Percentiles rank a stretch among this genome's conserved stretches.
These are phyloP conservation scores for Globisporangium alternatum DNA, from an alignment of 352 stramenopile species.

Conservation along the genomic window DNA sequence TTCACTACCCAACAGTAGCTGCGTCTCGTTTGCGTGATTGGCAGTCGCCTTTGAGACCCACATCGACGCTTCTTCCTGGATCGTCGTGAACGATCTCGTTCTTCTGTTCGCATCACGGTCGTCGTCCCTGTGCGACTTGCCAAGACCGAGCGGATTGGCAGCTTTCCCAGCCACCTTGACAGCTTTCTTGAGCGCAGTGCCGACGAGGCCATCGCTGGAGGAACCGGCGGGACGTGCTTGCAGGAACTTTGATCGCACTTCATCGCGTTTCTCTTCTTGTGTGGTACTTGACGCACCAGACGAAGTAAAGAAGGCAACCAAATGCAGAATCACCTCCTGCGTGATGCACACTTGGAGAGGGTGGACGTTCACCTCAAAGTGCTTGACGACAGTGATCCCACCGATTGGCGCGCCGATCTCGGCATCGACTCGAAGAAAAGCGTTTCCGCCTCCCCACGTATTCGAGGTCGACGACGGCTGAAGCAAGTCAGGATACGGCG, in stretches of 20 bases:
- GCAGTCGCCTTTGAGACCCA: conserved; percentile 35
- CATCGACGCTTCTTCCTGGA: conserved; percentile 41
- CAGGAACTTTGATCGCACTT: conserved; percentile 67
- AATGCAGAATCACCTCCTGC: conserved; percentile 71
- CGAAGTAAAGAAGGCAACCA: conserved; percentile 58
- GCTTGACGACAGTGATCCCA: conserved; percentile 62
- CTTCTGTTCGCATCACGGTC: not conserved
- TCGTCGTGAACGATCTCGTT: conserved; percentile 11
- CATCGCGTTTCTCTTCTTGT: conserved; percentile 52
- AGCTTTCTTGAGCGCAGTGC: conserved; percentile 53
- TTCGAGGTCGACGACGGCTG: conserved; percentile 34
- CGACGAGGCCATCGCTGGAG: conserved; percentile 33
- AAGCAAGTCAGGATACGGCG: conserved; percentile 72
- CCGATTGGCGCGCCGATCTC: conserved; percentile 64
- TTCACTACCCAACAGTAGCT: conserved; percentile 17
- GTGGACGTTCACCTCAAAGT: conserved; percentile 86
- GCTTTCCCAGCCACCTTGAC: conserved; percentile 64
- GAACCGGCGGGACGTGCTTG: conserved; percentile 25
- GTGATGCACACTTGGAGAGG: conserved; percentile 85
- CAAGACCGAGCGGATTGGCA: conserved; percentile 47
- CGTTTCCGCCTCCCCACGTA: conserved; percentile 57
- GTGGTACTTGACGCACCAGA: conserved; percentile 17
- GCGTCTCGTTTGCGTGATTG: conserved; percentile 25
- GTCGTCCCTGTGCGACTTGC: conserved; percentile 26
- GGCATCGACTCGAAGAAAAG: conserved; percentile 70